phyloP scores from a whole-genome alignment of 169 alveolate genomes.

The Cyclospora cayetanensis region DNA sequence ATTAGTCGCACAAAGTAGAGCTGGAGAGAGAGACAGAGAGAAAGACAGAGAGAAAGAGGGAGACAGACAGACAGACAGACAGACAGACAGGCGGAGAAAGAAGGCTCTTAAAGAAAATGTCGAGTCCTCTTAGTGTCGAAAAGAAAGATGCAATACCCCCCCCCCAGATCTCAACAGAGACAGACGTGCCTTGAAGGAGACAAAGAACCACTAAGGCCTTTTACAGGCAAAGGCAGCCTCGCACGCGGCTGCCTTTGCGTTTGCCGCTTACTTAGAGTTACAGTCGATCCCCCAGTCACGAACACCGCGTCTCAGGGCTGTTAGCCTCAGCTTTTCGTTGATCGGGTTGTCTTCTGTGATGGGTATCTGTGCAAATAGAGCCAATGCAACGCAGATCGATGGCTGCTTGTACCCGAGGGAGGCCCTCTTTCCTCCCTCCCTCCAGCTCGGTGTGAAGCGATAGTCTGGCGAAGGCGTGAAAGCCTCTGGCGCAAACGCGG shows the following conservation, averaged over 20 bases:
- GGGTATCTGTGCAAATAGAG: slow-evolving; percentile 74
- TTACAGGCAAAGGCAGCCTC: background rate
- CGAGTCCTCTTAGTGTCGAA: no score
- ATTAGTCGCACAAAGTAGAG: no score
- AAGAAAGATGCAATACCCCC: background rate
- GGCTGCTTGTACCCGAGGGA: background rate
- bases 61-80: no score
- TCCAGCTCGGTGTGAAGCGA: background rate
- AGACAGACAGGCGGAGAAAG: no score
- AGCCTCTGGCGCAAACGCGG: background rate
- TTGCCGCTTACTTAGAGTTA: slow-evolving; percentile 78
- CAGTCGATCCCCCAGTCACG: slow-evolving; percentile 88
- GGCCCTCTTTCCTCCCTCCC: background rate
- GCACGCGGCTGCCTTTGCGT: background rate
- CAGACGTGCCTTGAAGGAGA: background rate
- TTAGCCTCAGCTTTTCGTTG: slow-evolving; percentile 81
- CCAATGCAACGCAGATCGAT: background rate
- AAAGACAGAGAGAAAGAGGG: no score
- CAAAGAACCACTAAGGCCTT: background rate
- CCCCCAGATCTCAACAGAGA: background rate
- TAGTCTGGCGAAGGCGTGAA: background rate
- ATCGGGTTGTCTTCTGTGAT: slow-evolving; percentile 83
- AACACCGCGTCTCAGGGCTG: slow-evolving; percentile 84
- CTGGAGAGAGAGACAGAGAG: no score
- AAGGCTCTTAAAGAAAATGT: background rate